Evolutionary conservation across 1,284 basidiomycete genomes (phyloP).

Genomic region (Sporisorium iseilematis-ciliati): DNA sequence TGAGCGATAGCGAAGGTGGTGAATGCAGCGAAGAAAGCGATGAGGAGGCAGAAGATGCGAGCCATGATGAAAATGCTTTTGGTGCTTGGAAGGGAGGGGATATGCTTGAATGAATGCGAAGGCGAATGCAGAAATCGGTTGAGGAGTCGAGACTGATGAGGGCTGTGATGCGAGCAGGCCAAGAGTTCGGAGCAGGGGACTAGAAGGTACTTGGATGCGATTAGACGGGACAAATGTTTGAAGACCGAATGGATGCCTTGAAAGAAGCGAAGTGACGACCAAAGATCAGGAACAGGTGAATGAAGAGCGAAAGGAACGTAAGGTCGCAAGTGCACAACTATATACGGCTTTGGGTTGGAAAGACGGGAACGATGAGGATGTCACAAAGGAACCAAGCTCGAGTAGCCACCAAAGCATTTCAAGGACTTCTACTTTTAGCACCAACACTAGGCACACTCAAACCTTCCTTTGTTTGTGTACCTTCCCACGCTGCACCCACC

Average conservation of each 20-base stretch:
- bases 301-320: too few relatives aligned
- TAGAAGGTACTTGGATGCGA: background rate
- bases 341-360: too few relatives aligned
- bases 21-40: constrained; percentile 4
- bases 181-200: background rate
- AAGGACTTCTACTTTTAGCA: too few relatives aligned
- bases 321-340: too few relatives aligned
- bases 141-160: background rate
- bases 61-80: constrained; percentile 20
- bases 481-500: background rate
- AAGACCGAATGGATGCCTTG: background rate
- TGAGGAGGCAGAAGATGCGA: constrained; percentile 12
- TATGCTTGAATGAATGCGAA: background rate
- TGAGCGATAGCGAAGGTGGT: constrained; percentile 14
- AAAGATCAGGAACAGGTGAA: too few relatives aligned
- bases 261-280: background rate
- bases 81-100: background rate
- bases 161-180: background rate
- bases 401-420: too few relatives aligned
- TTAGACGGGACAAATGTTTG: background rate
- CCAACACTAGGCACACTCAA: too few relatives aligned
- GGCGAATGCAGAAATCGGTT: background rate
- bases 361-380: too few relatives aligned
- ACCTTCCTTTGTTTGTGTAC: too few relatives aligned
- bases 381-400: too few relatives aligned